Percentiles rank a stretch among this genome's conserved stretches.
Evolutionary conservation across 2,329 filamentous ascomycete species (phyloP).

Genomic region (Xylogone sp.): DNA sequence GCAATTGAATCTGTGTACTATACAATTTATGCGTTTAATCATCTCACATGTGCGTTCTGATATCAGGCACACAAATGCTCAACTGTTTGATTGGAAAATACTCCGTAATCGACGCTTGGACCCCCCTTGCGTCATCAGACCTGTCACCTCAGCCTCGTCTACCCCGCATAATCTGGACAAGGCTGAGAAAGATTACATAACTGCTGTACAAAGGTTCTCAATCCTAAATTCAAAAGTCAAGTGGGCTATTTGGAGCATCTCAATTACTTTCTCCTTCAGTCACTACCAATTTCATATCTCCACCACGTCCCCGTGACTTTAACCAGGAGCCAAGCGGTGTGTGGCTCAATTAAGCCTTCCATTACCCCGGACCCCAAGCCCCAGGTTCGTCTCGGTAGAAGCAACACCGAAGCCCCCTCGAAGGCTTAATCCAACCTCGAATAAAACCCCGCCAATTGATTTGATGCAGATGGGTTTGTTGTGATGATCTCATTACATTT

Average conservation of each 20-base stretch:
- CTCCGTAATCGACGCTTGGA: background rate
- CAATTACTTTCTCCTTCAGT: background rate
- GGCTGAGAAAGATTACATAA: background rate
- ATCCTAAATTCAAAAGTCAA: background rate
- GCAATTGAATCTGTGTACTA: too few relatives aligned
- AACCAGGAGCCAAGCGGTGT: background rate
- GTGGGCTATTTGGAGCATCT: background rate
- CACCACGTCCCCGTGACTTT: too few relatives aligned
- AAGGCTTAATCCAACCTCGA: background rate
- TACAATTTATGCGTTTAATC: too few relatives aligned
- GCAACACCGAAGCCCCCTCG: background rate
- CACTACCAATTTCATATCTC: background rate
- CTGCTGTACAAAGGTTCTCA: background rate
- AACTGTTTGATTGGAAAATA: too few relatives aligned
- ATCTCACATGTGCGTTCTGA: too few relatives aligned
- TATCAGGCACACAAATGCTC: too few relatives aligned
- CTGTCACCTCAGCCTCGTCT: background rate
- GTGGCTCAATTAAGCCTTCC: background rate
- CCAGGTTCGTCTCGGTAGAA: background rate
- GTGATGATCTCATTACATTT: background rate
- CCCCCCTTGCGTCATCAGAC: background rate
- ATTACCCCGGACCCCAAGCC: background rate
- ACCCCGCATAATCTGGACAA: background rate
- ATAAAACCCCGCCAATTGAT: constrained; percentile 1
- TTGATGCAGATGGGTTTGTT: background rate